Percentiles rank a stretch among this genome's conserved stretches.
Conservation (phyloP, 2,329 filamentous ascomycete genomes). For the Trichoderma aggressivum region DNA sequence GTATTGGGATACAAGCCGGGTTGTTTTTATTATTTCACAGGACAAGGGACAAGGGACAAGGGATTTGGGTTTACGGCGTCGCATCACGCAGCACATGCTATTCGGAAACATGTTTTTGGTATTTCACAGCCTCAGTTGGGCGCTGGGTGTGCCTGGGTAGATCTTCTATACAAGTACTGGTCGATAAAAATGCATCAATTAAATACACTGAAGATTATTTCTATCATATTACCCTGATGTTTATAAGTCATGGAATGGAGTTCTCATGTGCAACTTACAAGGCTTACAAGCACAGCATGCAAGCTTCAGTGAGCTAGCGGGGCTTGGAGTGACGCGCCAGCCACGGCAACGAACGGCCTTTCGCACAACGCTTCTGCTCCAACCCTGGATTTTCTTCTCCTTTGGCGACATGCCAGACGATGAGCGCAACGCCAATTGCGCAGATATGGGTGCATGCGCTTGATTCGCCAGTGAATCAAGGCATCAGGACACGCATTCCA, state of each 20-base stretch:
- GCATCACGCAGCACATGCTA: neutral
- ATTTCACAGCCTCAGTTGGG: neutral
- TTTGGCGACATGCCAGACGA: neutral
- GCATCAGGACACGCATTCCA: constrained; percentile 42
- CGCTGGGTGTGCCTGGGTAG: neutral
- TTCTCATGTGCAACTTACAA: neutral
- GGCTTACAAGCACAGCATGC: neutral
- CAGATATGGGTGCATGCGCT: constrained; percentile 2
- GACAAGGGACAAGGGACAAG: neutral
- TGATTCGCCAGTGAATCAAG: constrained; percentile 6
- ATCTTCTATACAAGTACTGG: neutral
- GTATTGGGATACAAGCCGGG: neutral
- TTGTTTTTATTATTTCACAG: neutral
- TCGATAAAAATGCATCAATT: neutral
- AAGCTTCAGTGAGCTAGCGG: constrained; percentile 5
- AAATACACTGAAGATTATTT: neutral
- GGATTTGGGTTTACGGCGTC: constrained; percentile 1
- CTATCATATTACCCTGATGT: neutral
- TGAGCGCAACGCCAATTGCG: neutral
- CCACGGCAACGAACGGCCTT: neutral
- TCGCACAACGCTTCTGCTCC: neutral
- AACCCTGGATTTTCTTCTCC: neutral
- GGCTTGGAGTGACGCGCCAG: constrained; percentile 5
- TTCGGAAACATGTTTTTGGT: neutral
- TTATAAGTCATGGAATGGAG: neutral